Evolutionary conservation across 768 basidiomycete species (phyloP), one percentile per base, ranked within the genome.

Genomic region (Suillus subaureus): DNA sequence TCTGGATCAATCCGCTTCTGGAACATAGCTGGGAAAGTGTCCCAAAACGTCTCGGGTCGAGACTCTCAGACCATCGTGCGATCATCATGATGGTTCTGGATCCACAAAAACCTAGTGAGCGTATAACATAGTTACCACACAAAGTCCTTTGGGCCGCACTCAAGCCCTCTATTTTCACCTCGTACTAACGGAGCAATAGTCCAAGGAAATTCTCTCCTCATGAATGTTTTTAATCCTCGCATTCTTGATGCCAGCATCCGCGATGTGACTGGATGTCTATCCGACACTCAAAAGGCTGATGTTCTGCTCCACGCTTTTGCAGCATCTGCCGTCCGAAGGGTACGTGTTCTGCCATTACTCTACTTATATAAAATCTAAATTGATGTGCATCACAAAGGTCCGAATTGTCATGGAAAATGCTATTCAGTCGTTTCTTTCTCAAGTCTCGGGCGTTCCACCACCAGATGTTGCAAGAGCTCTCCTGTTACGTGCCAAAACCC

Each of bases 241-340:
- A 91, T 91, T 66, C 80, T 92, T 45, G 90, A 92, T 70, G 90
- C 90, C 23, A 87, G 88, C 79, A 88, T 91, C 70, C 89, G 87
- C 55, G 89, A 91, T 70, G 86, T 89, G 26, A 81, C 84, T 0
- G 78, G 79, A 8, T 83, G 81, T 65, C 80, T 92, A 40, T 80
- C 83, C 5, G 84, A 89, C 72, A 84, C 84, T 69, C 85, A 91
- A 73, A 92, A 91, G 74, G 88, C 84, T 23, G 89, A 89, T 64
- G 82, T 91, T 43, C 78, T 94, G 62, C 75, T 94, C 58, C 88
- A 91, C 69, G 93, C 93, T n/a, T n/a, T 87, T 95, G 83, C 88
- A 89, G 68, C 90, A 89, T 70, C 85, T 97, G 66, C 87, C 89
- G 61, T 81, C 84, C 56, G 89, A 93, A 65, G 84, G 88, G 88